Conservation (phyloP, 139 green algal genomes). For the Chlorella sorokiniana region DNA sequence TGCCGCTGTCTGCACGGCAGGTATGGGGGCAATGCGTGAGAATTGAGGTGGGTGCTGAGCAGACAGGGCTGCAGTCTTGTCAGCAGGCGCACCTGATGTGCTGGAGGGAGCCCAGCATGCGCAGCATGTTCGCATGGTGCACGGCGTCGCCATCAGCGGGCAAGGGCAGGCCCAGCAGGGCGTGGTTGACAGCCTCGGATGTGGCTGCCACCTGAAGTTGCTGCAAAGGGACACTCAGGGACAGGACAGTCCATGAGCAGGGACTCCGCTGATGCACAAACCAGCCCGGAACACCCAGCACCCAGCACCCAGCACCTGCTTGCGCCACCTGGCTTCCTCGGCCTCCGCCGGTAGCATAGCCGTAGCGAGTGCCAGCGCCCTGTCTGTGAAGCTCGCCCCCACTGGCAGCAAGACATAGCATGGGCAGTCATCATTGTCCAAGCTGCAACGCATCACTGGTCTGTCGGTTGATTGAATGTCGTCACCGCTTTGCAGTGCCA, state of each 20-base stretch:
- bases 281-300: not conserved
- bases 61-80: not conserved
- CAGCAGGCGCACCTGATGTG: constrained; percentile 23
- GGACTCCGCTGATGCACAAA: not conserved
- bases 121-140: constrained; percentile 30
- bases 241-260: not conserved
- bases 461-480: no score
- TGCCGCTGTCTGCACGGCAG: constrained; percentile 4
- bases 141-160: not conserved
- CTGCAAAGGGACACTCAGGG: not conserved
- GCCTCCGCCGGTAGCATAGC: constrained; percentile 2
- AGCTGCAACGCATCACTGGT: not conserved
- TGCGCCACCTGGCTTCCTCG: constrained; percentile 16
- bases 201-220: not conserved
- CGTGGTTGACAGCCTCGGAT: constrained; percentile 11
- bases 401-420: constrained; percentile 19
- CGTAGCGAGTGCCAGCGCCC: not conserved
- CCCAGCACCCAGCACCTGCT: constrained; percentile 2
- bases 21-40: no score
- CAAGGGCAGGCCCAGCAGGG: constrained; percentile 27
- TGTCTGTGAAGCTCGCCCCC: not conserved
- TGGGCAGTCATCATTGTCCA: not conserved
- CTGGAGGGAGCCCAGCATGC: constrained; percentile 37
- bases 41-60: not conserved
- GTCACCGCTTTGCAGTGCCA: not conserved